Conservation (phyloP, 306 rosid genomes). For the Ziziphus jujuba region DNA sequence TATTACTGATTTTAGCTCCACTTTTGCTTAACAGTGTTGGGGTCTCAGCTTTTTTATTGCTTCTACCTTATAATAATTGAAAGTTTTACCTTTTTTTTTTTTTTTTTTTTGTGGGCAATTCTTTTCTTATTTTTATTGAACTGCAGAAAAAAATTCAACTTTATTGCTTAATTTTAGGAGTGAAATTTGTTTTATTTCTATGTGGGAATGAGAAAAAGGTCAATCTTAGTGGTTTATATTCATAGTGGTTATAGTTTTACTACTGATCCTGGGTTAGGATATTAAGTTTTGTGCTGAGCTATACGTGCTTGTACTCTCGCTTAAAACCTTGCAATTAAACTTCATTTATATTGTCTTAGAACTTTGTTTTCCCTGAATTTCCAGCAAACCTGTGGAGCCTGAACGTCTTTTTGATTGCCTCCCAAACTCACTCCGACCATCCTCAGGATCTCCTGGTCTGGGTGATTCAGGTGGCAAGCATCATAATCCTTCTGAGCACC, state of each 20-base stretch:
- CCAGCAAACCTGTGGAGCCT: constrained; percentile 98
- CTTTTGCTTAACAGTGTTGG: no score
- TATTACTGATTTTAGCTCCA: no score
- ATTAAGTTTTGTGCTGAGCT: background rate
- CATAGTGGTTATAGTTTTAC: background rate
- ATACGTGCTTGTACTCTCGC: background rate
- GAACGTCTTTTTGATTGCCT: constrained; percentile 96
- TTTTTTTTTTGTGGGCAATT: no score
- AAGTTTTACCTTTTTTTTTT: no score
- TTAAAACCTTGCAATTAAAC: constrained; percentile 12
- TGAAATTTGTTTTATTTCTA: background rate
- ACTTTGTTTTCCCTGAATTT: constrained; percentile 25
- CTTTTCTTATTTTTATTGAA: no score
- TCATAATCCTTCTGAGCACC: constrained; percentile 64
- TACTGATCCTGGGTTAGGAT: background rate
- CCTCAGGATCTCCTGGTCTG: constrained; percentile 81
- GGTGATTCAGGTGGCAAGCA: constrained; percentile 56
- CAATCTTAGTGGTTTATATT: background rate
- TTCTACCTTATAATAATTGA: no score
- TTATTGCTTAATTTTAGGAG: no score
- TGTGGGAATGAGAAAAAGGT: background rate
- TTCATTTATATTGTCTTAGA: constrained; percentile 2
- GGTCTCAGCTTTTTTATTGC: no score
- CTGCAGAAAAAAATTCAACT: no score
- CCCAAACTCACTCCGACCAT: constrained; percentile 92